Base-by-base conservation (phyloP, 73 alveolate genomes). In the Paramecium caudatum region DNA sequence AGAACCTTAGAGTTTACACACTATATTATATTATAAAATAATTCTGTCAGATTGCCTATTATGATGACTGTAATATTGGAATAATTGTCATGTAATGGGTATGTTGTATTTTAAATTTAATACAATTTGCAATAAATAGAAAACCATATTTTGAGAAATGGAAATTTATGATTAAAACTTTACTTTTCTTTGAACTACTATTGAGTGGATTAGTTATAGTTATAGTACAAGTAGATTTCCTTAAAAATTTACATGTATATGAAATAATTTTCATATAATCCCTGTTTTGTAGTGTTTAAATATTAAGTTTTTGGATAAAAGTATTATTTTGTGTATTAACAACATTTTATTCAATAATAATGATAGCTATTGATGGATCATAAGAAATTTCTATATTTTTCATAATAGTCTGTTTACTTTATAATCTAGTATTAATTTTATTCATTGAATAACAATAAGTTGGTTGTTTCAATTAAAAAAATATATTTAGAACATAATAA, bases 371-470 rank as follows among this genome's bases (percentile, higher is more conserved):
- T 55, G 80, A 55, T 55, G 80, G 80, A 55, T 27, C 80, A 7
- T 55, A 55, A 55, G 37, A 10, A 1, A 17, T 36, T 33, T 65
- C 83, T 32, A 33, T 65, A 30, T 36, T 25, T 65, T 65, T 65
- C 15, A 33, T 36, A 6, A 2, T 65, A 13, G 34, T 65, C 37
- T 32, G 83, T 13, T 30, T 49, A 2, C 16, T 65, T 36, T 65
- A 65, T 65, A 65, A 30, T 33, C 12, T 65, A 15, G 34, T 65
- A 16, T 16, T 65, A 5, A 65, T 36, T 13, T 65, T 33, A 33
- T 65, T 33, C 9, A 33, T 65, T 33, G 83, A 65, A 65, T 2
- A 65, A 65, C 15, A 65, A 65, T 65, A 65, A 30, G 83, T 65
- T 2, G 25, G 49, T 33, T 65, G 83, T 33, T 65, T 65, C 34